phyloP scores from a whole-genome alignment of 768 basidiomycete species.

The Tremella fuciformis region DNA sequence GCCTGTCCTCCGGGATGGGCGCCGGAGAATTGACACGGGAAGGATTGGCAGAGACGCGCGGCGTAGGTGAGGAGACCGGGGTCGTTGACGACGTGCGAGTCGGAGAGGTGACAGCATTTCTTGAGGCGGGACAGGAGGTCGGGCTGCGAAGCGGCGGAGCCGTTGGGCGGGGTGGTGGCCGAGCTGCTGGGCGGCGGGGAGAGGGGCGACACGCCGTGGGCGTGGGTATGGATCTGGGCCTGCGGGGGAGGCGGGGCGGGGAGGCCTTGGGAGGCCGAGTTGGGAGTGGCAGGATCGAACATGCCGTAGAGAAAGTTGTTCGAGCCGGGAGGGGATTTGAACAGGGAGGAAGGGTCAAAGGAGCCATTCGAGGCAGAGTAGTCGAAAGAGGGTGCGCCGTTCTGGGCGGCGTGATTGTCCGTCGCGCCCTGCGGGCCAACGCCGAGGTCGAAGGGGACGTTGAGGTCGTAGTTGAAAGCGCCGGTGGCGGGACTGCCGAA shows the following conservation, averaged over 20 bases:
- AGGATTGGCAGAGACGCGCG: conserved; percentile 46
- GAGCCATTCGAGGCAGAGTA: neutral
- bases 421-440: conserved; percentile 12
- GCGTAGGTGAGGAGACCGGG: conserved; percentile 50
- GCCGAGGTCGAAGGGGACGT: conserved; percentile 32
- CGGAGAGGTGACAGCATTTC: conserved; percentile 48
- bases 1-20: conserved; percentile 33
- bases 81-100: conserved; percentile 49
- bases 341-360: conserved; percentile 21
- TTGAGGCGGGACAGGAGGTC: conserved; percentile 48
- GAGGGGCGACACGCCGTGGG: conserved; percentile 14
- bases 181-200: conserved; percentile 13
- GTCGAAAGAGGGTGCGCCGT: neutral
- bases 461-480: conserved; percentile 35
- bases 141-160: conserved; percentile 22
- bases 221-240: neutral
- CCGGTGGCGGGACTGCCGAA: conserved; percentile 38
- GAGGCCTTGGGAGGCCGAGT: conserved; percentile 17
- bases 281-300: conserved; percentile 13
- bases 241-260: conserved; percentile 16
- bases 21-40: conserved; percentile 40
- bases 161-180: conserved; percentile 7
- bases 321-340: conserved; percentile 16
- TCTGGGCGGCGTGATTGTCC: conserved; percentile 27
- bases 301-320: conserved; percentile 6